phyloP scores from a whole-genome alignment of 108 stramenopile species.

The Aurantiochytrium sp. region DNA sequence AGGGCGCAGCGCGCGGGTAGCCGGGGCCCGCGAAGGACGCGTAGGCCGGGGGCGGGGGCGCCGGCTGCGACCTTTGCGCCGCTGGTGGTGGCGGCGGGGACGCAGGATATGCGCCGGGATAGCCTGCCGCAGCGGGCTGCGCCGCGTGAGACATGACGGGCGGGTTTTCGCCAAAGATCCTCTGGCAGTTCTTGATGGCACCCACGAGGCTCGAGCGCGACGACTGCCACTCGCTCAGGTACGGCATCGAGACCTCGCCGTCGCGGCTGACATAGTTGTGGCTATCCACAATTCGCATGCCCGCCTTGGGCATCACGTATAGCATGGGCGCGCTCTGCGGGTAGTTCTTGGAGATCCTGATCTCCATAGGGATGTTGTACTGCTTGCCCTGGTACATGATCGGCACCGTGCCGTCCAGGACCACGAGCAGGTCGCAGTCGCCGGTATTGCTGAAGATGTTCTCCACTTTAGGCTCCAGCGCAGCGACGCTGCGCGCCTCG shows the following conservation, averaged over 20 bases:
- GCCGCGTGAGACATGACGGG: not conserved
- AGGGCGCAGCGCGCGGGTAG: not conserved
- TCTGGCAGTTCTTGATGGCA: not conserved
- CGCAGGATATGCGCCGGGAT: not conserved
- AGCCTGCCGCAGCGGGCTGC: not conserved
- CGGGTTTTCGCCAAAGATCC: not conserved
- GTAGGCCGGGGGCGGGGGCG: too few species aligned
- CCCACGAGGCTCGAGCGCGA: not conserved
- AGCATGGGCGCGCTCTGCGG: not conserved
- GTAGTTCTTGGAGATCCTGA: not conserved
- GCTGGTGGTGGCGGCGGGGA: too few species aligned
- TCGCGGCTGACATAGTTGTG: not conserved
- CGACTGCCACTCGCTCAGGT: not conserved
- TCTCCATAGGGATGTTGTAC: not conserved
- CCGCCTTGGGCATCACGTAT: not conserved
- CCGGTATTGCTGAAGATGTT: not conserved
- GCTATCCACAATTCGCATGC: not conserved
- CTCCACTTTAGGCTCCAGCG: not conserved
- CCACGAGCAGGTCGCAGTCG: not conserved
- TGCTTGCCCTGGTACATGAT: not conserved
- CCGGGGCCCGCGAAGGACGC: not conserved
- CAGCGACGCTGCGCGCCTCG: not conserved
- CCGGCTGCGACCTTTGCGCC: too few species aligned
- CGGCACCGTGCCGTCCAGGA: slow-evolving; percentile 1
- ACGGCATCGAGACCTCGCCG: not conserved